Percentiles rank a stretch among this genome's conserved stretches.
Conservation (phyloP, 805 yeast genomes). For the Hanseniaspora mollemarum region DNA sequence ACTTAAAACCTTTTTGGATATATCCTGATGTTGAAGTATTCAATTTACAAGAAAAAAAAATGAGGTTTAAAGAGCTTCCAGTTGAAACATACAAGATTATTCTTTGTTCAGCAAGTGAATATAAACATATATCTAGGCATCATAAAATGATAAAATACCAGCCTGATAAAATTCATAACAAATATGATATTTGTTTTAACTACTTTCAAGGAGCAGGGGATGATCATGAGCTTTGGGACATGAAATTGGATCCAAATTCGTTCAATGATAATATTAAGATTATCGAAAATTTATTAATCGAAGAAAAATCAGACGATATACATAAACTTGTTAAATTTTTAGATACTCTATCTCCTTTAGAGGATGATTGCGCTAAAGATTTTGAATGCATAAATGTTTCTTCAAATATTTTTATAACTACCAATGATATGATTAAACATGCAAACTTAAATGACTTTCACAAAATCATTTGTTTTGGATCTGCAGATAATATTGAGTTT, state of each 20-base stretch:
- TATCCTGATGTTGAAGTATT: background rate
- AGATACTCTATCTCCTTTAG: background rate
- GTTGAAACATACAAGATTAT: background rate
- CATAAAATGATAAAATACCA: slow-evolving; percentile 3
- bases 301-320: slow-evolving; percentile 27
- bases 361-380: background rate
- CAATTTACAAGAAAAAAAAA: background rate
- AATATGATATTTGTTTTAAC: slow-evolving; percentile 25
- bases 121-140: slow-evolving; percentile 9
- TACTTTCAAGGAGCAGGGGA: slow-evolving; percentile 93
- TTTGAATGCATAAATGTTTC: background rate
- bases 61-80: background rate
- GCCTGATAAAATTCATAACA: background rate
- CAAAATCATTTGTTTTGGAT: background rate
- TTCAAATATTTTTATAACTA: background rate
- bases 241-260: slow-evolving; percentile 39
- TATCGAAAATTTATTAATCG: slow-evolving; percentile 24
- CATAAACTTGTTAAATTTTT: slow-evolving; percentile 16
- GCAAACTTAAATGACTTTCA: background rate
- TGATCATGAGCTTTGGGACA: slow-evolving; percentile 81
- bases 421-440: background rate
- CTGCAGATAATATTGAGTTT: background rate
- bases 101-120: slow-evolving; percentile 6
- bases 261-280: slow-evolving; percentile 42
- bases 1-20: slow-evolving; percentile 1